Evolutionary conservation across 768 basidiomycete species (phyloP).

Genomic region (Coprinopsis cinerea): DNA sequence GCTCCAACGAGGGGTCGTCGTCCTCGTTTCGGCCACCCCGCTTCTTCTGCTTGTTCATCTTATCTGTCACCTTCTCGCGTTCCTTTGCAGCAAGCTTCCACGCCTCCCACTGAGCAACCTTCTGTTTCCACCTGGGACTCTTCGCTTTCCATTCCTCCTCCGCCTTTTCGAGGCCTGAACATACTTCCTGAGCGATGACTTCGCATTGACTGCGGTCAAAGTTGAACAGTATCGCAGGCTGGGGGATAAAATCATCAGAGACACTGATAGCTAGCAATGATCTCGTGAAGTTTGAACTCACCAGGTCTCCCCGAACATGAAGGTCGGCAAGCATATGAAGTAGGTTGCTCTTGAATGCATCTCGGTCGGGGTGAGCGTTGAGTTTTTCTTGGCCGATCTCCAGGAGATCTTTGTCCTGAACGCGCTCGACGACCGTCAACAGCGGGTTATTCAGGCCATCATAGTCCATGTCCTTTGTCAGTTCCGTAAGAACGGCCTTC

Average conservation of each 20-base stretch:
- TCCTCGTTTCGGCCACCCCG: conserved; percentile 22
- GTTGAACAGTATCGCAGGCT: conserved; percentile 66
- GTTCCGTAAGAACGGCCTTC: conserved; percentile 34
- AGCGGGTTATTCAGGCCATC: conserved; percentile 26
- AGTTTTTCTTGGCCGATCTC: conserved; percentile 2
- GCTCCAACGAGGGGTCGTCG: conserved; percentile 10
- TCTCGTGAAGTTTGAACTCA: conserved; percentile 24
- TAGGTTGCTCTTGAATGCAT: conserved; percentile 36
- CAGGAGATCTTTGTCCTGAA: conserved; percentile 32
- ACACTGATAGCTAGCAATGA: too few species aligned
- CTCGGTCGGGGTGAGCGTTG: conserved; percentile 26
- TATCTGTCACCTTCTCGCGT: conserved; percentile 39
- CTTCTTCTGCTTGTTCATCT: conserved; percentile 33
- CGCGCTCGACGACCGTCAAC: conserved; percentile 30
- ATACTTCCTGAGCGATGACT: conserved; percentile 37
- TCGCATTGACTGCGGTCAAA: conserved; percentile 61
- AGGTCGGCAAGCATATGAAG: conserved; percentile 53
- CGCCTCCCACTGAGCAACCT: conserved; percentile 42
- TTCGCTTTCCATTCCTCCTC: conserved; percentile 46
- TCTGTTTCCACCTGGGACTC: conserved; percentile 44
- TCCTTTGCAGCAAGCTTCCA: conserved; percentile 45
- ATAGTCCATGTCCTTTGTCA: conserved; percentile 33
- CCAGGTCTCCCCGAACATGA: conserved; percentile 46
- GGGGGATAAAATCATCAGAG: background rate
- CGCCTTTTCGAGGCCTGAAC: conserved; percentile 28